These are phyloP conservation scores for Nakazawaea ambrosiae DNA, from an alignment of 805 yeast species.

Conservation along the genomic window DNA sequence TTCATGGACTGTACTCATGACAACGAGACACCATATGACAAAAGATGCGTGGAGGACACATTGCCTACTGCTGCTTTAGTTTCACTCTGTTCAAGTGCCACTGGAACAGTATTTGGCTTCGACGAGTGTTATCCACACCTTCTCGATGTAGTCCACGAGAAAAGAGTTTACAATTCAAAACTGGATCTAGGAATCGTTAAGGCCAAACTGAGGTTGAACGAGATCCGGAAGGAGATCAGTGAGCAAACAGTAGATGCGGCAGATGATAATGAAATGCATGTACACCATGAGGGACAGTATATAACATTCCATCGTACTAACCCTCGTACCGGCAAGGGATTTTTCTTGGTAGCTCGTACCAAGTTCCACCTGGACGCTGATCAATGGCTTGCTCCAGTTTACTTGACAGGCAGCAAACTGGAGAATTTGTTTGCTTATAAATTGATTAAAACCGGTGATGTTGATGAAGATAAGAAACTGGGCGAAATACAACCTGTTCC, in stretches of 20 bases:
- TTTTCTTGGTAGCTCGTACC: constrained; percentile 81
- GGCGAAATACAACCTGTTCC: constrained; percentile 56
- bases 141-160: constrained; percentile 75
- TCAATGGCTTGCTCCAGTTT: constrained; percentile 52
- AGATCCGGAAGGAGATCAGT: constrained; percentile 52
- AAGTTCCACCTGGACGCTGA: constrained; percentile 49
- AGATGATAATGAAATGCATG: constrained; percentile 75
- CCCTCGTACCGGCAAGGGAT: constrained; percentile 80
- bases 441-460: constrained; percentile 49
- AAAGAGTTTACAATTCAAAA: constrained; percentile 48
- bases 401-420: constrained; percentile 53
- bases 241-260: constrained; percentile 46
- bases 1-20: constrained; percentile 99
- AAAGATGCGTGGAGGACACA: constrained; percentile 90
- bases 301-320: constrained; percentile 85
- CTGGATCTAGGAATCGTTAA: constrained; percentile 57
- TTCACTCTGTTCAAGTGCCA: constrained; percentile 86
- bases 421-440: constrained; percentile 52
- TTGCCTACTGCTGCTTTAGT: constrained; percentile 93
- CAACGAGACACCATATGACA: constrained; percentile 82
- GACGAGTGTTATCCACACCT: constrained; percentile 87
- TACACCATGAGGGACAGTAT: constrained; percentile 89
- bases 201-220: constrained; percentile 56
- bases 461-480: constrained; percentile 29
- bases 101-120: constrained; percentile 90